Evolutionary conservation across 1,284 basidiomycete genomes (phyloP).

Genomic region (Mycena citricolor): DNA sequence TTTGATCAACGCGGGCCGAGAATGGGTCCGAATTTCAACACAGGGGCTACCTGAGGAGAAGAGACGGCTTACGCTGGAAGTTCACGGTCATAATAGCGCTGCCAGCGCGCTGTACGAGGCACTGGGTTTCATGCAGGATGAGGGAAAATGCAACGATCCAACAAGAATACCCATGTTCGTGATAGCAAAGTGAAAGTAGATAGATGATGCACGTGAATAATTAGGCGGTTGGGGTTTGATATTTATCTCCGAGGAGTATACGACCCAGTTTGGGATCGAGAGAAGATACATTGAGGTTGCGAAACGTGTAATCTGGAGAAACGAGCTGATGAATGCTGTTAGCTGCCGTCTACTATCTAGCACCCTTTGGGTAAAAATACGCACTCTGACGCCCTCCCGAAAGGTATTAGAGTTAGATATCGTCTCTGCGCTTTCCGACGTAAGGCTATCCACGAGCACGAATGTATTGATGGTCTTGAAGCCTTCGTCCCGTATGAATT

Average conservation of each 20-base stretch:
- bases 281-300: conserved; percentile 11
- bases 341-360: neutral
- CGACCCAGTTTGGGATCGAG: conserved; percentile 22
- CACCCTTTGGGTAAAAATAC: too few species aligned
- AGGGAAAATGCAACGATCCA: conserved; percentile 9
- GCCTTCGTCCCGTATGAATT: conserved; percentile 14
- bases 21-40: conserved; percentile 14
- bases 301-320: conserved; percentile 18
- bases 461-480: conserved; percentile 19
- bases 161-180: conserved; percentile 14
- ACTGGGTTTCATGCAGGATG: conserved; percentile 11
- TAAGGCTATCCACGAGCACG: conserved; percentile 13
- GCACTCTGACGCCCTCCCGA: conserved; percentile 14
- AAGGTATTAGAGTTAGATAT: neutral
- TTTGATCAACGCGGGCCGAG: conserved; percentile 12
- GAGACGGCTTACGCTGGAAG: conserved; percentile 11
- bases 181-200: conserved; percentile 4
- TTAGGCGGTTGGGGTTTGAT: conserved; percentile 1
- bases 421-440: conserved; percentile 12
- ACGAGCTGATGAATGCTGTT: conserved; percentile 11
- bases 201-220: neutral
- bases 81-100: conserved; percentile 9
- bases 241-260: conserved; percentile 13
- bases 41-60: conserved; percentile 1
- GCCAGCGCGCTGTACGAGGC: conserved; percentile 17